Evolutionary conservation across 164 flowering plant genomes (phyloP).

Genomic region (Tinospora cordifolia): DNA sequence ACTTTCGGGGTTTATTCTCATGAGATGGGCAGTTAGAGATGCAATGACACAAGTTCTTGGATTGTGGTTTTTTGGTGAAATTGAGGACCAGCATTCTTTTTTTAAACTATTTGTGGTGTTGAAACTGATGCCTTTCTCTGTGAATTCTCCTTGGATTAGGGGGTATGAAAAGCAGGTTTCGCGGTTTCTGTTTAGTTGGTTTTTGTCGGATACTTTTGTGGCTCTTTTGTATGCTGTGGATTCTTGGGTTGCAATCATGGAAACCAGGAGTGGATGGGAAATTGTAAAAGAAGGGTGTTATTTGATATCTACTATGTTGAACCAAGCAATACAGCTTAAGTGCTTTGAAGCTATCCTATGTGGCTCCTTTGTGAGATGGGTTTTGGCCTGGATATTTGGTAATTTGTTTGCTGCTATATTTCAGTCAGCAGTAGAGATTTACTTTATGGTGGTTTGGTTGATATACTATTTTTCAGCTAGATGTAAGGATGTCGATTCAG

Average conservation of each 20-base stretch:
- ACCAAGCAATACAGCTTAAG: slow-evolving; percentile 64
- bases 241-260: slow-evolving; percentile 82
- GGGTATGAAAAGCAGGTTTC: slow-evolving; percentile 60
- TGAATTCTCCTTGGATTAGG: slow-evolving; percentile 53
- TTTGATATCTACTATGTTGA: slow-evolving; percentile 54
- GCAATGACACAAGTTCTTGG: slow-evolving; percentile 86
- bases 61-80: slow-evolving; percentile 77
- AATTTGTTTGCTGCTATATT: slow-evolving; percentile 37
- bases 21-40: slow-evolving; percentile 95
- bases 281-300: slow-evolving; percentile 80
- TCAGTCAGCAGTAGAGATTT: slow-evolving; percentile 71
- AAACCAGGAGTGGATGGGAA: slow-evolving; percentile 65
- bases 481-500: slow-evolving; percentile 49
- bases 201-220: slow-evolving; percentile 53
- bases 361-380: slow-evolving; percentile 54
- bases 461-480: slow-evolving; percentile 66
- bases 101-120: slow-evolving; percentile 77
- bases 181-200: slow-evolving; percentile 66
- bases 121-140: slow-evolving; percentile 89
- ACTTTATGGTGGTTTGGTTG: slow-evolving; percentile 90
- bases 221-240: slow-evolving; percentile 64
- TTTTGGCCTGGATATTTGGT: slow-evolving; percentile 41
- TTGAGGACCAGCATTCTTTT: slow-evolving; percentile 79
- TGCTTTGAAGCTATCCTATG: slow-evolving; percentile 58
- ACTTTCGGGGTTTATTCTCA: slow-evolving; percentile 68